Percentiles rank a stretch among this genome's conserved stretches.
phyloP scores from a whole-genome alignment of 768 basidiomycete genomes.

The Boletus rex-veris region DNA sequence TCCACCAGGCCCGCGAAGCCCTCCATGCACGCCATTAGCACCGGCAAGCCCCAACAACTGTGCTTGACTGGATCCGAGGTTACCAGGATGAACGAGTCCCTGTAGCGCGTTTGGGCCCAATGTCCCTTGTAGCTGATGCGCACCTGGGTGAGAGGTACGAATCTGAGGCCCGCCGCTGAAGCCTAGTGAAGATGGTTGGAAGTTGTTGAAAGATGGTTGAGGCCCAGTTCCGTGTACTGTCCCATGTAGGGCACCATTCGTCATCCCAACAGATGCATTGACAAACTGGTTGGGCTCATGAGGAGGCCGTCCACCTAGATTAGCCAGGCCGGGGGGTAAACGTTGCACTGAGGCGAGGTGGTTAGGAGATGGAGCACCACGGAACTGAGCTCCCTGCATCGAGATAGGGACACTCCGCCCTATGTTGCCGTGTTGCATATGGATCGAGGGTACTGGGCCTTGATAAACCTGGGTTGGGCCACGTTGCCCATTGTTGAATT shows the following conservation, averaged over 20 bases:
- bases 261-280: slow-evolving; percentile 40
- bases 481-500: slow-evolving; percentile 59
- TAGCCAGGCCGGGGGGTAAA: slow-evolving; percentile 76
- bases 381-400: slow-evolving; percentile 61
- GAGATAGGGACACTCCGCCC: slow-evolving; percentile 52
- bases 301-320: slow-evolving; percentile 77
- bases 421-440: slow-evolving; percentile 47
- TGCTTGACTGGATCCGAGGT: slow-evolving; percentile 48
- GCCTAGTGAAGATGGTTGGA: slow-evolving; percentile 42
- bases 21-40: slow-evolving; percentile 44
- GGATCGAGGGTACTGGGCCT: slow-evolving; percentile 46
- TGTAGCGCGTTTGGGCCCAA: slow-evolving; percentile 48
- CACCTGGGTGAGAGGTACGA: slow-evolving; percentile 47
- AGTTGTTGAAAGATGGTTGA: slow-evolving; percentile 53
- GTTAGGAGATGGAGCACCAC: slow-evolving; percentile 67
- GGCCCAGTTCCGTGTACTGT: slow-evolving; percentile 45
- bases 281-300: slow-evolving; percentile 71
- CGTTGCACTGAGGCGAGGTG: slow-evolving; percentile 52
- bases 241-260: slow-evolving; percentile 44
- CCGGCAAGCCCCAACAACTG: slow-evolving; percentile 45
- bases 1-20: slow-evolving; percentile 44
- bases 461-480: slow-evolving; percentile 56
- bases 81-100: slow-evolving; percentile 50
- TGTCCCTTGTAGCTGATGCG: slow-evolving; percentile 47
- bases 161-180: slow-evolving; percentile 42